Evolutionary conservation across 2,329 filamentous ascomycete species (phyloP), one percentile per base, ranked within the genome.

Genomic region (Phialocephala subalpina): DNA sequence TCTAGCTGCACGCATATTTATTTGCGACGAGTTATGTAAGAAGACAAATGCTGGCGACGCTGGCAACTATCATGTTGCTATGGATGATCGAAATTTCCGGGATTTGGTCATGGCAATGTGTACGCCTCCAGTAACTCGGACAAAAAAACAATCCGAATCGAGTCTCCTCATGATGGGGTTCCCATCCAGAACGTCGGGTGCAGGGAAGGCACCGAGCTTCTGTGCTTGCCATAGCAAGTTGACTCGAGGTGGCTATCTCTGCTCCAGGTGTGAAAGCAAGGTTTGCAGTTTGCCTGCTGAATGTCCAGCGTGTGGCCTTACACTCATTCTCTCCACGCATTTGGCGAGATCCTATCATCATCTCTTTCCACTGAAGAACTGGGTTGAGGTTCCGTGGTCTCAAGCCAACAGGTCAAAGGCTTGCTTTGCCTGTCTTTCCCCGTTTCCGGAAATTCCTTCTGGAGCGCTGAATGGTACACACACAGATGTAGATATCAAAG

Each of bases 91-190:
- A 36, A 92, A 97, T 80, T 96, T 96, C 75, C 87, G 90, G 35
- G 94, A 98, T 74, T 85, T 98, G n/a, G 85, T 98, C 67, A 90
- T 98, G 77, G 90, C 89, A 20, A 88, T 92, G 57, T 98, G 96
- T 0, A 97, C 93, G 2, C 96, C 96, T 0, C 96, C 95, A 0
- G 90, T 94, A 20, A 92, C 94, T 14, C 88, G 92, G 62, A 87
- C 89, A 2, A 79, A 81, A 47, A 85, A 86, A 69, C 84, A 86
- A 73, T 84, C 82, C 67, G 84, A 84, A 9, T 84, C 87, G 1
- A 89, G 86, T 62, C 82, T 99, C 47, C 86, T 99, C 29, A 97
- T 97, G 92, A 99, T 99, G 95, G 96, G 96, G 4, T 99, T 99
- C 75, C 96, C 96, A 0, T 97, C 93, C 6, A 87, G 94, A 42